Conservation (phyloP, 2,329 filamentous ascomycete species). For the Penicillium sp. region DNA sequence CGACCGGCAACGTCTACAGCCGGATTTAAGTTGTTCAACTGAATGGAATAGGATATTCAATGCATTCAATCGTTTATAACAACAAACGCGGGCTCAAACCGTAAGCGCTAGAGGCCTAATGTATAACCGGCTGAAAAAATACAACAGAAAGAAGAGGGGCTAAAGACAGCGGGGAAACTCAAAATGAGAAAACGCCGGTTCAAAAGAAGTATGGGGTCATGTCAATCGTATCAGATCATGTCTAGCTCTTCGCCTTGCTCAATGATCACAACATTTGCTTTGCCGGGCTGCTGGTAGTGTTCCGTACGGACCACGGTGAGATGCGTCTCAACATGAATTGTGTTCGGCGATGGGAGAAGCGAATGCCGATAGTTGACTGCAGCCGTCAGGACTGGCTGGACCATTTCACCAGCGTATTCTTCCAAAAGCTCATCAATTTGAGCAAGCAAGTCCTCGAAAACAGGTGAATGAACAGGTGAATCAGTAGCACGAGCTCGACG, state of each 20-base stretch:
- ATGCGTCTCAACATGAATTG: constrained; percentile 24
- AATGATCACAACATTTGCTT: neutral
- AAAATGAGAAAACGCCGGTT: neutral
- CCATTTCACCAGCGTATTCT: constrained; percentile 15
- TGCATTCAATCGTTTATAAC: neutral
- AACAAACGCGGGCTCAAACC: neutral
- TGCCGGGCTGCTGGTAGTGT: neutral
- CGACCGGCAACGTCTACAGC: constrained; percentile 19
- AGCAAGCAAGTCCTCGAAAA: constrained; percentile 29
- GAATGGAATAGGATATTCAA: neutral
- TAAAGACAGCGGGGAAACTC: neutral
- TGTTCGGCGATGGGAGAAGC: constrained; percentile 27
- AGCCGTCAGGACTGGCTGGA: constrained; percentile 30
- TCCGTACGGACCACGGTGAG: constrained; percentile 24
- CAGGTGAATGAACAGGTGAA: constrained; percentile 6
- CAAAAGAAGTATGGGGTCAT: neutral
- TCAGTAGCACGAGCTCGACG: constrained; percentile 2
- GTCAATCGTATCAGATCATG: neutral
- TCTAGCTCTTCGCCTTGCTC: neutral
- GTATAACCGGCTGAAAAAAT: neutral
- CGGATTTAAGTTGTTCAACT: constrained; percentile 4
- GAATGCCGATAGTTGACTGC: constrained; percentile 37
- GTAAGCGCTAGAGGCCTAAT: neutral
- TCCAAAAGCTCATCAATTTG: constrained; percentile 35
- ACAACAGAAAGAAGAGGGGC: neutral